Base-by-base conservation (phyloP, 2,329 filamentous ascomycete species). In the Hirsutella rhossiliensis region DNA sequence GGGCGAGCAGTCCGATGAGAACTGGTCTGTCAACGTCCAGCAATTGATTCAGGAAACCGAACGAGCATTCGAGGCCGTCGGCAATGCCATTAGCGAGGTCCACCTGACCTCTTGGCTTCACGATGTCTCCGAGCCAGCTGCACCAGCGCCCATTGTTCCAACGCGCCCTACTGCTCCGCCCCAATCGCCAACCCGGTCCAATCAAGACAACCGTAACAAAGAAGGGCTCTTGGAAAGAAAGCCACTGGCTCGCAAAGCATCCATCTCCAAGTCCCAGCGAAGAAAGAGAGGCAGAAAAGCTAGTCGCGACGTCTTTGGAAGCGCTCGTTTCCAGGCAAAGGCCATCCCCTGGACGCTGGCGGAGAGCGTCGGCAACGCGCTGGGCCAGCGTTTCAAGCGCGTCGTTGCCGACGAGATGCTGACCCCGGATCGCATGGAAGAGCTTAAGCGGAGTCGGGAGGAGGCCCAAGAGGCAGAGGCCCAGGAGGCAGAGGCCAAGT, bases 361-460 rank as follows among this genome's bases (percentile, higher is more conserved):
- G 0, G 72, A 75, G 42, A 77, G 76, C 48, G 65, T 80, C 51
- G 66, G 71, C n/a, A 75, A 76, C 28, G 62, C 78, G 11, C 67
- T 81, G 46, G 69, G 71, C 17, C 72, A 71, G 38, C 63, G 73
- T 39, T 78, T 80, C 54, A 67, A 67, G 48, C 68, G 67, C 40
- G 65, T 74, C 43, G 75, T 80, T 48, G 75, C 68, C 0, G 73
- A 78, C 42, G 76, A 81, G 59, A 76, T 78, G 63, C 58, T 79
- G 12, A 73, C 75, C 11, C 69, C 74, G 17, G 65, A 67, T 30
- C 68, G 69, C 32, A 60, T 78, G 20, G 66, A 74, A 50, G 62
- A 66, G 41, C 64, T 70, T 19, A 67, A 62, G 41, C 61, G 58
- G 53, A 66, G 50, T 19, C 53, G 59, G 27, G 56, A 61, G 44